phyloP scores from a whole-genome alignment of 2,329 filamentous ascomycete genomes.

The Fusarium lateritium region DNA sequence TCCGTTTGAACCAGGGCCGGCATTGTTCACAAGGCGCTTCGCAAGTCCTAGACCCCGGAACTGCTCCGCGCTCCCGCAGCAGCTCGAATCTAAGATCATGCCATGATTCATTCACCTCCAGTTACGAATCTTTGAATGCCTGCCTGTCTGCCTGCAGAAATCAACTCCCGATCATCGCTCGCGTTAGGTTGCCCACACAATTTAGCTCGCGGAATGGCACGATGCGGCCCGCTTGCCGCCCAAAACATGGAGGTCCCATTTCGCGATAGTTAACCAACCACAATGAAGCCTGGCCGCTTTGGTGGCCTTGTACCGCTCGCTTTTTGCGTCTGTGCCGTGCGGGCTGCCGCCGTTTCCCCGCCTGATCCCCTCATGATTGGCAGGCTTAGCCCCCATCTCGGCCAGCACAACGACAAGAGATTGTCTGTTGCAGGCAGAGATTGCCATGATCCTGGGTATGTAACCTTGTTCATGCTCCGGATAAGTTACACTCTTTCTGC shows the following conservation, averaged over 20 bases:
- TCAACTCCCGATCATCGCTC: conserved; percentile 17
- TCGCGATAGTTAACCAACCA: conserved; percentile 46
- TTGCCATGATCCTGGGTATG: conserved; percentile 33
- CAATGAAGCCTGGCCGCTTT: conserved; percentile 25
- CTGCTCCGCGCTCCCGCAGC: conserved; percentile 26
- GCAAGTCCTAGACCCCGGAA: conserved; percentile 28
- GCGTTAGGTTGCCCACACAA: conserved; percentile 15
- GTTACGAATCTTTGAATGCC: conserved; percentile 14
- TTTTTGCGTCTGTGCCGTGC: conserved; percentile 39
- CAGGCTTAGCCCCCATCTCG: conserved; percentile 40
- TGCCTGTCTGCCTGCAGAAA: conserved; percentile 15
- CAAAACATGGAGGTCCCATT: conserved; percentile 27
- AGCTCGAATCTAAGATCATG: conserved; percentile 42
- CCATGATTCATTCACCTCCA: conserved; percentile 25
- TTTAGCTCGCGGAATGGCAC: conserved; percentile 34
- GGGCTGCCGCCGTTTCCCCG: conserved; percentile 43
- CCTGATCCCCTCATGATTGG: conserved; percentile 43
- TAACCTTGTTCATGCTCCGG: conserved; percentile 30
- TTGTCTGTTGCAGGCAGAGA: conserved; percentile 40
- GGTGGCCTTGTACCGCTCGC: conserved; percentile 31
- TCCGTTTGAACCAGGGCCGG: conserved; percentile 23
- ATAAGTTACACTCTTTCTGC: conserved; percentile 18
- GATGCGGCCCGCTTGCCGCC: conserved; percentile 44
- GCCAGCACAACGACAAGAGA: conserved; percentile 39
- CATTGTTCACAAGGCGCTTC: conserved; percentile 32